Base-by-base conservation (phyloP, 2,329 filamentous ascomycete genomes). In the Cladophialophora yegresii region DNA sequence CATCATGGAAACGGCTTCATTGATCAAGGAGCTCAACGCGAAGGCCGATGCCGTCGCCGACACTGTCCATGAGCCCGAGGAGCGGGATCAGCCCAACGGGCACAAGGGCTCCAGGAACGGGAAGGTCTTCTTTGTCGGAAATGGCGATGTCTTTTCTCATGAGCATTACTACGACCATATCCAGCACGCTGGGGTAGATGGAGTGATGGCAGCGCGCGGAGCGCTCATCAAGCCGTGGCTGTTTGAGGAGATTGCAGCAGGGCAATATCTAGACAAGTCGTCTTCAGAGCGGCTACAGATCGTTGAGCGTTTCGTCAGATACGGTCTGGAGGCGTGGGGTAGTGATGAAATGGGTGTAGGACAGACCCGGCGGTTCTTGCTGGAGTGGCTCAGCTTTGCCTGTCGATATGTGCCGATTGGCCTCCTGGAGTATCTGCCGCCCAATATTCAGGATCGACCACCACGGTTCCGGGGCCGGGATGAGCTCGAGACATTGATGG, bases 201-300 rank as follows among this genome's bases (percentile, higher is more conserved):
- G 87, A n/a, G 90, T 96, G 74, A 98, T 99, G 95, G 87, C 98
- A 66, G 95, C 89, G n/a, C 90, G 95, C 66, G 95, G 95, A 62
- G 95, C 95, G 9, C 84, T 99, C 64, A 91, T 98, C 79, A 99
- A 99, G 80, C 95, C 95, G 0, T 99, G 95, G 95, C 83, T 99
- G 67, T 99, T 98, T 74, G 95, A 99, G 77, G 95, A 99, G 78
- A 98, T 99, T 61, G 86, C 91, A 70, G 85, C 87, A 67, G 90
- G 90, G 4, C 95, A 98, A 77, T 97, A 98, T 75, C 85, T 99
- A 45, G 95, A 99, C 81, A 99, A 99, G 78, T 92, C 91, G 2
- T 89, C 93, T 2, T 84, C 87, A 4, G 93, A 99, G 80, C 89
- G 95, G 63, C 84, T 99, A 32, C 79, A 81, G 40, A 92, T 96